These are phyloP conservation scores for Exophiala sp. DNA, from an alignment of 2,329 filamentous ascomycete genomes.

Conservation along the genomic window DNA sequence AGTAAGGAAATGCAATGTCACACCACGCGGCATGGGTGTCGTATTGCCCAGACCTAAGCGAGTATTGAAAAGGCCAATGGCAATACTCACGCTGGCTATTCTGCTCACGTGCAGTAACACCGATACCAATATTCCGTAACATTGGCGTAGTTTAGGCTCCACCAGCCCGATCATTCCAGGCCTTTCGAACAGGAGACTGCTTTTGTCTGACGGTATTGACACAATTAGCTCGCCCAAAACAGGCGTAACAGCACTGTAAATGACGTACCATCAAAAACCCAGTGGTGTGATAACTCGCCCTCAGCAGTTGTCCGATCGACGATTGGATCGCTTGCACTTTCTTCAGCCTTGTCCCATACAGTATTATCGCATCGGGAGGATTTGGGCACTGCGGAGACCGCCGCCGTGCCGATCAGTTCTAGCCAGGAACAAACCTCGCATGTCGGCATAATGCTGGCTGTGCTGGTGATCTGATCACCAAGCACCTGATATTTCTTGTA, in stretches of 20 bases:
- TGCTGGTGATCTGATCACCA: conserved; percentile 15
- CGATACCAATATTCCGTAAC: conserved; percentile 2
- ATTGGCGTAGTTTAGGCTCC: conserved; percentile 6
- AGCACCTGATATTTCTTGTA: conserved; percentile 5
- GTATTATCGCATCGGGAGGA: not conserved
- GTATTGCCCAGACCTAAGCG: conserved; percentile 14
- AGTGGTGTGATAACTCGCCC: conserved; percentile 6
- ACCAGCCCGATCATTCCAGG: conserved; percentile 8
- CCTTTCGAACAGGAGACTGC: conserved; percentile 17
- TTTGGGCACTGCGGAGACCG: conserved; percentile 2
- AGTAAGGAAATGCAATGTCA: conserved; percentile 16
- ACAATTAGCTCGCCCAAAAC: not conserved
- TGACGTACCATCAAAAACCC: conserved; percentile 4
- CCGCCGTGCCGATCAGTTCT: conserved; percentile 6
- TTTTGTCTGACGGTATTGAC: conserved; percentile 19
- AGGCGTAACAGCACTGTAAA: conserved; percentile 1
- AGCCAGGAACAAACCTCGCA: not conserved
- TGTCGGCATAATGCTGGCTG: not conserved
- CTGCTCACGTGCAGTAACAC: conserved; percentile 11
- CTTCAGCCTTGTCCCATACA: conserved; percentile 2
- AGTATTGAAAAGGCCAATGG: conserved; percentile 1
- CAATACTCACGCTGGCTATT: not conserved
- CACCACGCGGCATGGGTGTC: conserved; percentile 13
- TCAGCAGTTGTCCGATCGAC: not conserved
- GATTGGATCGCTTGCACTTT: not conserved